Conservation (phyloP, 2,329 filamentous ascomycete genomes). For the Passalora sequoiae region DNA sequence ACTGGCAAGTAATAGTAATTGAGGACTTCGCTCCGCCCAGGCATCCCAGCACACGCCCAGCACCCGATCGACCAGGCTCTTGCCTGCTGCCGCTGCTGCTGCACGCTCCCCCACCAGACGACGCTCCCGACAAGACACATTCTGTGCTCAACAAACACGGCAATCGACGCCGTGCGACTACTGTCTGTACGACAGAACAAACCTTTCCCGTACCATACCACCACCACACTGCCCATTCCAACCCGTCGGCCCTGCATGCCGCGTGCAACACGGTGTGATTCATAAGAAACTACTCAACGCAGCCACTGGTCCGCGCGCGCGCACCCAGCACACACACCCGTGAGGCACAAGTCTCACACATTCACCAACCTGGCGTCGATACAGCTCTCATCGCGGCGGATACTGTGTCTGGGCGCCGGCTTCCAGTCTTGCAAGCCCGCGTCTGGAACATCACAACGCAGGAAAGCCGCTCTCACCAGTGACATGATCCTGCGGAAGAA, state of each 20-base stretch:
- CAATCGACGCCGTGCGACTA: background rate
- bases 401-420: slow-evolving; percentile 22
- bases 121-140: background rate
- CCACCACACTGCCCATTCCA: too few relatives aligned
- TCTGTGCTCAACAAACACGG: background rate
- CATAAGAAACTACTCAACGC: background rate
- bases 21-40: too few relatives aligned
- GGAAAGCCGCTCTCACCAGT: slow-evolving; percentile 25
- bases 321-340: slow-evolving; percentile 14
- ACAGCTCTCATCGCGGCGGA: slow-evolving; percentile 30
- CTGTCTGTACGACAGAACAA: background rate
- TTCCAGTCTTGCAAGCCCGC: slow-evolving; percentile 13
- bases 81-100: too few relatives aligned
- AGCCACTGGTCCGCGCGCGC: background rate
- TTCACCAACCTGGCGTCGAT: slow-evolving; percentile 34
- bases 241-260: too few relatives aligned
- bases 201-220: too few relatives aligned
- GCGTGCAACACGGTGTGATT: background rate
- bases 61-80: too few relatives aligned
- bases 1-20: too few relatives aligned
- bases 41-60: too few relatives aligned
- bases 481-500: slow-evolving; percentile 30
- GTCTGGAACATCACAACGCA: slow-evolving; percentile 15
- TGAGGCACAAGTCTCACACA: slow-evolving; percentile 23
- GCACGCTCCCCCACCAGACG: too few relatives aligned